Base-by-base conservation (phyloP, 768 basidiomycete genomes). In the Suillus decipiens region DNA sequence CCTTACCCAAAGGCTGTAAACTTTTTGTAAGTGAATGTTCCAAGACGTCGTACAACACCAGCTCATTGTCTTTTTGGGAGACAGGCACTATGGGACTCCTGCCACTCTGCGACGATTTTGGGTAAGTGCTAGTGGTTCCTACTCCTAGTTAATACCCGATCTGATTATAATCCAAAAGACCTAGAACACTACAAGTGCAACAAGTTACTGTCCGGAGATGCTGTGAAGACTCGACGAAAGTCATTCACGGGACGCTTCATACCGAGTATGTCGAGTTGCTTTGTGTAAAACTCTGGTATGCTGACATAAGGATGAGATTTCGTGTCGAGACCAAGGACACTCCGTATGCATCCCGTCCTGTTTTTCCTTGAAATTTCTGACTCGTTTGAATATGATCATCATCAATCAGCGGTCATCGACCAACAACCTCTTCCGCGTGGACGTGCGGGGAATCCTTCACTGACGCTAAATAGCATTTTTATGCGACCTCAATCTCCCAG, bases 21-120 rank as follows among this genome's bases (percentile, higher is more conserved):
- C 36, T 74, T 41, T 74, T 74, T 55, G 73, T 74, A 1, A 17
- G 74, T 70, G 14, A n/a, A 50, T 14, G 39, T 54, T 24, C 41
- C 6, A 36, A 36, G 11, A 10, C 37, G 33, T 6, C 24, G n/a
- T 50, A 51, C 5, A 11, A 50, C 5, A 1, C 43, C 14, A 1
- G 45, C 45, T n/a, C 28, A 37, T 59, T 47, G 42, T 66, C 34
- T 24, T 53, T 56, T 39, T 11, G 12, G 12, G 22, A 11, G 24
- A 12, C 60, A 74, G 73, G 73, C 73, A 42, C 43, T 75, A 15
- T 72, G 66, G 63, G 73, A 74, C 48, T 69, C 74, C 3, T 74
- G 73, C 31, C 73, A 74, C 28, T 75, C 73, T 6, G 62, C 68
- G 7, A 73, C 73, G 1, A 72, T 74, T 14, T 65, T 74, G n/a